Percentiles rank a stretch among this genome's conserved stretches.
phyloP scores from a whole-genome alignment of 106 monocot species.

The Alisma plantagoaquatica region DNA sequence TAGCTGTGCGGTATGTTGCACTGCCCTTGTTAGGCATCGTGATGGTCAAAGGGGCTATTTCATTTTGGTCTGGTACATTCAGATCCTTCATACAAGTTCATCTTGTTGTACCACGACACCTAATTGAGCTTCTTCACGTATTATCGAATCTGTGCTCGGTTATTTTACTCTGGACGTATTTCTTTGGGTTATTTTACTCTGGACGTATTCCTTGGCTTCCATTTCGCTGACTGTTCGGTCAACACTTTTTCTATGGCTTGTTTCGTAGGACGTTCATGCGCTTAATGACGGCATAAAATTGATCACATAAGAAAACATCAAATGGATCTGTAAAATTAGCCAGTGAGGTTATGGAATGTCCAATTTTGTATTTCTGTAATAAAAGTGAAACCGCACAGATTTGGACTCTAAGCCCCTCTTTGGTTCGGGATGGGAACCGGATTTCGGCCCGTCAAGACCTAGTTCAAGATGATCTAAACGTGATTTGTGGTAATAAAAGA shows the following conservation, averaged over 20 bases:
- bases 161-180: no score
- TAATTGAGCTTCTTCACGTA: not conserved
- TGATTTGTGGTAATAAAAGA: no score
- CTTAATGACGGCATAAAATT: not conserved
- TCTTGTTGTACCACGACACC: conserved; percentile 14
- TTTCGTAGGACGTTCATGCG: not conserved
- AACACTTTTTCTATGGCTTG: conserved; percentile 14
- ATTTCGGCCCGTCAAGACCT: no score
- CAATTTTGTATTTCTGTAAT: no score
- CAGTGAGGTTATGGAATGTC: no score
- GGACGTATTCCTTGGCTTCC: conserved; percentile 11
- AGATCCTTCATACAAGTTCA: conserved; percentile 64
- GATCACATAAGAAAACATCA: no score
- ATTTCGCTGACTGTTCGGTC: conserved; percentile 10
- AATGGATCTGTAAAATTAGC: no score
- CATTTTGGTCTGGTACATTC: conserved; percentile 45
- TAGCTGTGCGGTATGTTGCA: conserved; percentile 18
- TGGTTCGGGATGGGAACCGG: no score
- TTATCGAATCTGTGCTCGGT: not conserved
- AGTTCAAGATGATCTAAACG: no score
- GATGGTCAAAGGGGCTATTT: conserved; percentile 43
- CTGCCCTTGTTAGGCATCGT: conserved; percentile 24
- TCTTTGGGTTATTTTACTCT: no score
- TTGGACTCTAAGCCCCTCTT: no score
- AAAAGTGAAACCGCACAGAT: no score